phyloP scores from a whole-genome alignment of 352 stramenopile genomes.

The Phytophthora cactorum region DNA sequence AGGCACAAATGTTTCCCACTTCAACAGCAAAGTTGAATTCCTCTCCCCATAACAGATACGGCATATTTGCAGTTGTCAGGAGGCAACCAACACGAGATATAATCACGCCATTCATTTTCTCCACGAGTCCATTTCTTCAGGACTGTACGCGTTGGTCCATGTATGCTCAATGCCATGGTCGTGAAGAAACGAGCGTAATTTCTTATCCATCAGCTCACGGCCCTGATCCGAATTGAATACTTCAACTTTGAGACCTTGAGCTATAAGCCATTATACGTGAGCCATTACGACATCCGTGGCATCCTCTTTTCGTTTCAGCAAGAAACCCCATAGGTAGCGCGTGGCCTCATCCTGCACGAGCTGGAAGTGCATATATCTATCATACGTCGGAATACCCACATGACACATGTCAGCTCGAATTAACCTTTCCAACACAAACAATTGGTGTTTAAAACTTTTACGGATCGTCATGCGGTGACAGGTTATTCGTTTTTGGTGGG shows the following conservation, averaged over 20 bases:
- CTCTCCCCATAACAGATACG: constrained; percentile 7
- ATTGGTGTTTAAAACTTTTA: no score
- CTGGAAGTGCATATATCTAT: constrained; percentile 8
- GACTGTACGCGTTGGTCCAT: constrained; percentile 12
- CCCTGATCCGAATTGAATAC: constrained; percentile 17
- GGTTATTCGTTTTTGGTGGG: no score
- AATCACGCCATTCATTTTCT: constrained; percentile 2
- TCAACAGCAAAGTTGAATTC: constrained; percentile 12
- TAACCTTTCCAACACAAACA: no score
- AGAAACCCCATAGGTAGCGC: neutral
- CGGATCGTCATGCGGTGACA: no score
- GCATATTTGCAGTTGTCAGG: constrained; percentile 7
- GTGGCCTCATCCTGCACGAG: constrained; percentile 9
- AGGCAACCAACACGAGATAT: neutral
- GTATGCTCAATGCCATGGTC: constrained; percentile 10
- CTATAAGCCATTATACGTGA: constrained; percentile 9
- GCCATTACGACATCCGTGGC: constrained; percentile 5
- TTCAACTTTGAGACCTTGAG: constrained; percentile 7
- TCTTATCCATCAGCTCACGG: constrained; percentile 7
- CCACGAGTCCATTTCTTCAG: constrained; percentile 13
- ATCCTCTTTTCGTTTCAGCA: constrained; percentile 13
- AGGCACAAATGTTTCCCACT: constrained; percentile 6
- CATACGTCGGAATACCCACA: constrained; percentile 3
- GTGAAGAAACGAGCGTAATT: neutral
- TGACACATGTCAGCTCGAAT: constrained; percentile 25